A percentile compares a stretch with the other conserved stretches of the same genome.
phyloP scores from a whole-genome alignment of 805 yeast species.

The Naumovozyma baii region DNA sequence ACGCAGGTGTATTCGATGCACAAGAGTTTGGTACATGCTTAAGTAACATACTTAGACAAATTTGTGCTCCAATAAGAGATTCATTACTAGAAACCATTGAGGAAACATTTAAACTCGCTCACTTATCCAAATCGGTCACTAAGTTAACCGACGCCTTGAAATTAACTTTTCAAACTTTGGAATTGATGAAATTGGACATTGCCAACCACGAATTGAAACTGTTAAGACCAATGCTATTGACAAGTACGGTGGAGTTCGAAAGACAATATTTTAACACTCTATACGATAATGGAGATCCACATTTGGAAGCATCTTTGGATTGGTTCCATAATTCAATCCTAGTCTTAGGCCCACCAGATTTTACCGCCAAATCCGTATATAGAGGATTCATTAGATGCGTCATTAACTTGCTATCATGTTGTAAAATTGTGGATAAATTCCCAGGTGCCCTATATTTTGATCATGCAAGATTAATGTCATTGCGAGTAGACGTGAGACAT shows the following conservation, averaged over 20 bases:
- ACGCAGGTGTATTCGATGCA: conserved; percentile 61
- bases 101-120: conserved; percentile 38
- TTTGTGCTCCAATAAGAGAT: conserved; percentile 95
- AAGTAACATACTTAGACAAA: conserved; percentile 67
- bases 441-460: conserved; percentile 81
- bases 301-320: conserved; percentile 47
- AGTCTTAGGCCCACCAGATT: background rate
- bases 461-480: conserved; percentile 62
- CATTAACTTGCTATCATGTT: conserved; percentile 59
- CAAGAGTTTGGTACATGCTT: conserved; percentile 64
- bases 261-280: conserved; percentile 58
- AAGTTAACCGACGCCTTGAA: conserved; percentile 67
- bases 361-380: conserved; percentile 20
- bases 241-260: conserved; percentile 83
- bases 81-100: conserved; percentile 81
- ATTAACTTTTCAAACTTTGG: conserved; percentile 69
- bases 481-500: conserved; percentile 80
- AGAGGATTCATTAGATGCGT: conserved; percentile 41
- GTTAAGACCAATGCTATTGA: conserved; percentile 71
- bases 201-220: conserved; percentile 93
- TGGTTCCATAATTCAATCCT: conserved; percentile 42
- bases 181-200: conserved; percentile 90
- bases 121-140: conserved; percentile 35
- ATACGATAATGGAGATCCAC: conserved; percentile 41
- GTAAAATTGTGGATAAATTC: conserved; percentile 71